A percentile compares a stretch with the other conserved stretches of the same genome.
Conservation (phyloP, 495 filamentous ascomycete species). For the Oleoguttula mirabilis region DNA sequence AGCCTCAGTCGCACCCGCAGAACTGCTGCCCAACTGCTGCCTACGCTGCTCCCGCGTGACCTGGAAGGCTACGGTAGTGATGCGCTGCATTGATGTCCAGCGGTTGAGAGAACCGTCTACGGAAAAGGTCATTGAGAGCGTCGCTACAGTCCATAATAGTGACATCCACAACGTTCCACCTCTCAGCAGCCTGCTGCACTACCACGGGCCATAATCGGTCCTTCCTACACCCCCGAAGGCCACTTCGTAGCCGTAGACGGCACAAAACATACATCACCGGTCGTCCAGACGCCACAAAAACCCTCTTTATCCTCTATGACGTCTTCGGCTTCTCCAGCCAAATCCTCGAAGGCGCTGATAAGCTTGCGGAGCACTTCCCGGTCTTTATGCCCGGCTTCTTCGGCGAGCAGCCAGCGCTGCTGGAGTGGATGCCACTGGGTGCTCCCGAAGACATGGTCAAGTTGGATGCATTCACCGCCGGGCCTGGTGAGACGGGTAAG, state of each 20-base stretch:
- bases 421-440: constrained; percentile 9
- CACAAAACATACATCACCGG: constrained; percentile 2
- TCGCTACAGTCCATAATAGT: too few species aligned
- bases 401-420: constrained; percentile 4
- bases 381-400: constrained; percentile 15
- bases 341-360: constrained; percentile 12
- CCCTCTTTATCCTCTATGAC: constrained; percentile 12
- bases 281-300: background rate
- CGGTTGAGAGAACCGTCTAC: too few species aligned
- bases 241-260: background rate
- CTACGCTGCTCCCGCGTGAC: too few species aligned
- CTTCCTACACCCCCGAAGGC: constrained; percentile 1
- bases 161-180: background rate
- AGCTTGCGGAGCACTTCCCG: constrained; percentile 6
- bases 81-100: too few species aligned
- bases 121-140: too few species aligned
- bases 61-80: too few species aligned
- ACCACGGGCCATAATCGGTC: too few species aligned
- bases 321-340: constrained; percentile 11
- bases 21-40: too few species aligned
- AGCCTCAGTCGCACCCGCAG: too few species aligned
- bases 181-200: constrained; percentile 4
- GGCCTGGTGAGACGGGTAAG: constrained; percentile 5
- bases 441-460: constrained; percentile 2
- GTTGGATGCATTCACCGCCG: constrained; percentile 6